A percentile compares a stretch with the other conserved stretches of the same genome.
Conservation (phyloP, 2,329 filamentous ascomycete genomes). For the Fusarium robinianum region DNA sequence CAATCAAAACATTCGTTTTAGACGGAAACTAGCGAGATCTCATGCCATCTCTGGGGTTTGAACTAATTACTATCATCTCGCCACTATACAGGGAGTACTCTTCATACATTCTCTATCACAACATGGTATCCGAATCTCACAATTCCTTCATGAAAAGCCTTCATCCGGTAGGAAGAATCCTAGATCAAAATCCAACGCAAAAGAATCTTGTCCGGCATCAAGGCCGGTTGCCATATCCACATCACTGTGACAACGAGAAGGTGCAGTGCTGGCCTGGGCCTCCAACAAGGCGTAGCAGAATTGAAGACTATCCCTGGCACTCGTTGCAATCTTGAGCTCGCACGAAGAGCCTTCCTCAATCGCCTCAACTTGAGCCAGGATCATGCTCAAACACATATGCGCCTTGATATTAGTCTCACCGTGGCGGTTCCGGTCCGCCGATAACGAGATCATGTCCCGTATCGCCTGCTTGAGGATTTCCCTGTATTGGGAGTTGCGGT, state of each 20-base stretch:
- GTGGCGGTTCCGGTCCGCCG: constrained; percentile 40
- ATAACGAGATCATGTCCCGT: constrained; percentile 34
- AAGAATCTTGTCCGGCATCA: neutral
- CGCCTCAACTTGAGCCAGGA: constrained; percentile 47
- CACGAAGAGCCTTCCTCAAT: constrained; percentile 32
- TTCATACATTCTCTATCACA: too few species aligned
- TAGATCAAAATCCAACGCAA: constrained; percentile 3
- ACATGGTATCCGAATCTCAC: too few species aligned
- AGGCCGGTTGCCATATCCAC: neutral
- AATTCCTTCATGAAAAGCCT: neutral
- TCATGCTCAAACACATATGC: constrained; percentile 47
- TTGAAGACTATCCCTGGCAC: constrained; percentile 42
- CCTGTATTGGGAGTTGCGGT: constrained; percentile 33
- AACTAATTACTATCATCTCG: too few species aligned
- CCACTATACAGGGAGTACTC: too few species aligned
- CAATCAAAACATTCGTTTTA: too few species aligned
- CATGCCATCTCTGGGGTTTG: too few species aligned
- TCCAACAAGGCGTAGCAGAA: constrained; percentile 39
- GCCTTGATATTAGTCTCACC: constrained; percentile 52
- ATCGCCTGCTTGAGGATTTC: constrained; percentile 42
- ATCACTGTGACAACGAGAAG: neutral
- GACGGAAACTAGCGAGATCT: too few species aligned
- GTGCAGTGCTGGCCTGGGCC: neutral
- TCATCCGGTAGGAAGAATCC: constrained; percentile 4
- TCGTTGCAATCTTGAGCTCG: constrained; percentile 38